Evolutionary conservation across 2,329 filamentous ascomycete genomes (phyloP).

Genomic region (Cercospora zeae-maydis): DNA sequence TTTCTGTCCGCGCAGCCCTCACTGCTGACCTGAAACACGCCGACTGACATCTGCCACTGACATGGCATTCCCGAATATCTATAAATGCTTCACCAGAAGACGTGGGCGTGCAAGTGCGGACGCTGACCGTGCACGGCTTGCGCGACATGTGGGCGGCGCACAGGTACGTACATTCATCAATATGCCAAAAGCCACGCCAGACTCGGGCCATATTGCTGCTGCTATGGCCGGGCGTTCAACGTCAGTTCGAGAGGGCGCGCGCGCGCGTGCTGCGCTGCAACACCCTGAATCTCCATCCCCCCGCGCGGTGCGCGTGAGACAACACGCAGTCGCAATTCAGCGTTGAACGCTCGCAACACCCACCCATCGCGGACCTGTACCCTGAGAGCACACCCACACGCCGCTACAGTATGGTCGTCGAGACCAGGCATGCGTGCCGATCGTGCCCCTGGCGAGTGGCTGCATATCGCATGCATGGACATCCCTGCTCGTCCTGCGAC

Average conservation of each 20-base stretch:
- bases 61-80: not conserved
- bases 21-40: slow-evolving; percentile 8
- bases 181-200: not conserved
- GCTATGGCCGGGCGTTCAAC: not conserved
- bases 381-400: not conserved
- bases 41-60: slow-evolving; percentile 9
- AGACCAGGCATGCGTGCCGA: not conserved
- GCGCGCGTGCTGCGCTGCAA: too few species aligned
- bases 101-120: not conserved
- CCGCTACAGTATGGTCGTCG: not conserved
- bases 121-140: not conserved
- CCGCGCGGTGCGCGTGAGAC: not conserved
- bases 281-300: too few species aligned
- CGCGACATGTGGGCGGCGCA: not conserved
- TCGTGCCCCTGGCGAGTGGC: slow-evolving; percentile 10
- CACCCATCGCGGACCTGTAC: not conserved
- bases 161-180: not conserved
- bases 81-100: slow-evolving; percentile 16
- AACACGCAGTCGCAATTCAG: not conserved
- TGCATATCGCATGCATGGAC: slow-evolving; percentile 1
- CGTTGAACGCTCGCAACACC: not conserved
- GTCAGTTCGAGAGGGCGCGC: too few species aligned
- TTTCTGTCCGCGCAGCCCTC: not conserved
- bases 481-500: slow-evolving; percentile 4
- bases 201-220: not conserved